Evolutionary conservation across 2,329 filamentous ascomycete species (phyloP).

Genomic region (Trichoderma brevicompactum): DNA sequence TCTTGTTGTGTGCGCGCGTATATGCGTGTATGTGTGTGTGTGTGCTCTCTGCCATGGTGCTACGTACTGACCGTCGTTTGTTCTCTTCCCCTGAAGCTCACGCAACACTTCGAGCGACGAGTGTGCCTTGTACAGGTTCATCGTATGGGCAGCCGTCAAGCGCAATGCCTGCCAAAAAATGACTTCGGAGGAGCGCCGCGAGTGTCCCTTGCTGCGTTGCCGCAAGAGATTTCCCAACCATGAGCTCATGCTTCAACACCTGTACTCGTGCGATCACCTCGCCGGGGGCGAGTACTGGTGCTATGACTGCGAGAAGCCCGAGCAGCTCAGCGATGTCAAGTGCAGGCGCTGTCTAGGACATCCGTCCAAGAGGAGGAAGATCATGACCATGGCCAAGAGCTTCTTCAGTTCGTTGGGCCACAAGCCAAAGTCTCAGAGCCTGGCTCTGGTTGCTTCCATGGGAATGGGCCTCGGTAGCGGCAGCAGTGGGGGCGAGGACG

Average conservation of each 20-base stretch:
- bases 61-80: neutral
- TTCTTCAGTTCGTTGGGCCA: constrained; percentile 59
- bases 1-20: too few relatives aligned
- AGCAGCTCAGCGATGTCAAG: constrained; percentile 56
- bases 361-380: constrained; percentile 56
- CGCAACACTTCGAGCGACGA: constrained; percentile 52
- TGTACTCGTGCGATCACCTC: constrained; percentile 54
- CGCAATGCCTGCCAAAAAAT: constrained; percentile 56
- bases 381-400: constrained; percentile 57
- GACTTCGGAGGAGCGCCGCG: constrained; percentile 52
- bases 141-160: constrained; percentile 61
- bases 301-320: constrained; percentile 57
- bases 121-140: constrained; percentile 58
- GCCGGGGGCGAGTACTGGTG: constrained; percentile 59
- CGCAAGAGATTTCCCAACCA: constrained; percentile 55
- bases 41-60: neutral
- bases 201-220: constrained; percentile 58
- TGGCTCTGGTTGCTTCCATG: constrained; percentile 15
- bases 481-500: constrained; percentile 36
- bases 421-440: constrained; percentile 46
- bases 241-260: constrained; percentile 59
- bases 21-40: too few relatives aligned
- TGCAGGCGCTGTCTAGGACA: constrained; percentile 57
- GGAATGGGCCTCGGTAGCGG: constrained; percentile 4
- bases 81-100: constrained; percentile 37